Evolutionary conservation across 257 asterid species (phyloP).

Genomic region (Solanum bulbocastanum): DNA sequence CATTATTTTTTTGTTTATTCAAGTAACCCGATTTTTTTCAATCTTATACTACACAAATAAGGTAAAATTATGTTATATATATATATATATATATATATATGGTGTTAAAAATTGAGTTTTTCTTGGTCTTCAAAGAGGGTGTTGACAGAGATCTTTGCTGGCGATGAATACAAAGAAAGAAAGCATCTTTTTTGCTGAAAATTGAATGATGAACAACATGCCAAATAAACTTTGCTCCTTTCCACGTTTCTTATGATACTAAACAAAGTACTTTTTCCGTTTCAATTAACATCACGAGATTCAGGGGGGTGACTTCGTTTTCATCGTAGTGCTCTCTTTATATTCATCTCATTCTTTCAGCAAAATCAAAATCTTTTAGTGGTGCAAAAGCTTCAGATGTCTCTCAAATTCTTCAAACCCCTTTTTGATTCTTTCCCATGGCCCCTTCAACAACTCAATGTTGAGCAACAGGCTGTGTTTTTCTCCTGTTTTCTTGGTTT

Average conservation of each 20-base stretch:
- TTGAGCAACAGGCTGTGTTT: neutral
- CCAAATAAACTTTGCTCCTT: neutral
- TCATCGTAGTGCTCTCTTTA: neutral
- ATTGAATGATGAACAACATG: neutral
- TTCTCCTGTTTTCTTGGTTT: slow-evolving; percentile 10
- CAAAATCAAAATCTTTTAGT: neutral
- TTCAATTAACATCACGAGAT: neutral
- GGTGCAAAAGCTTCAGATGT: neutral
- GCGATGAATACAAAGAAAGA: neutral
- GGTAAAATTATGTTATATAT: no score
- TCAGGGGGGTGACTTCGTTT: neutral
- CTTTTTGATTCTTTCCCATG: neutral
- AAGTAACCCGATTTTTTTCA: no score
- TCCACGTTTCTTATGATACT: neutral
- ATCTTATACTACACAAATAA: no score
- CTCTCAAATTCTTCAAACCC: neutral
- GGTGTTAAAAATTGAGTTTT: no score
- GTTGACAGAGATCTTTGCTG: no score
- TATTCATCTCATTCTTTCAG: neutral
- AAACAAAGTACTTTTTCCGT: no score
- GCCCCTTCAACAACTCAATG: neutral
- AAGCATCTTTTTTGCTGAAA: neutral
- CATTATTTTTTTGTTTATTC: no score
- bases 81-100: no score
- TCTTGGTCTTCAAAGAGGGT: no score